A percentile compares a stretch with the other conserved stretches of the same genome.
Evolutionary conservation across 176 grass and related monocot genomes (phyloP).

Genomic region (Avena insularis): DNA sequence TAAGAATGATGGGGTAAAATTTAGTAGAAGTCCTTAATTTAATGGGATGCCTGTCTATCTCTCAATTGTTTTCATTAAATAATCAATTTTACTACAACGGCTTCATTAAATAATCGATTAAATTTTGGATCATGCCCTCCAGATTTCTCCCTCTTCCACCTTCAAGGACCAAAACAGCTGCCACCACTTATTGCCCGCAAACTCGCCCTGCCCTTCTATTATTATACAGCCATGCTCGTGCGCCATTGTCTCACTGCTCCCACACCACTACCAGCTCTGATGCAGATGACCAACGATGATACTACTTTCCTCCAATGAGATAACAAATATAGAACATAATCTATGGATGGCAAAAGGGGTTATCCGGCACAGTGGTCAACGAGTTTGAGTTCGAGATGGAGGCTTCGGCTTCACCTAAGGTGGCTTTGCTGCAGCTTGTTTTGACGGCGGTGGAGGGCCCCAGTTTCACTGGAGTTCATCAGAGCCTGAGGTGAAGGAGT

Average conservation of each 20-base stretch:
- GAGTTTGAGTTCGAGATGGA: not conserved
- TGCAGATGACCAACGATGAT: not conserved
- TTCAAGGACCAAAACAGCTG: not conserved
- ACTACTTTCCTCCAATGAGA: not conserved
- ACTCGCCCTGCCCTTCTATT: not conserved
- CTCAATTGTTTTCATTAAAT: not conserved
- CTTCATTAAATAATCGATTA: not conserved
- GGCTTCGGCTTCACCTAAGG: not conserved
- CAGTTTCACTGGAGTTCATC: not conserved
- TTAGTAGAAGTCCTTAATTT: not conserved
- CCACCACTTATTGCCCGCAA: not conserved
- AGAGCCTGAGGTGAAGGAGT: not conserved
- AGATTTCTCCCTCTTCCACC: not conserved
- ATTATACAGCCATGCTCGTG: not conserved
- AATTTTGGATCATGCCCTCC: not conserved
- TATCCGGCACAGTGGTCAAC: not conserved
- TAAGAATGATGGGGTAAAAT: not conserved
- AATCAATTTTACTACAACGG: not conserved
- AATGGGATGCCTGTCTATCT: not conserved
- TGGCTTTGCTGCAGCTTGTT: not conserved
- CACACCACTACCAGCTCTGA: not conserved
- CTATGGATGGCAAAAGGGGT: not conserved
- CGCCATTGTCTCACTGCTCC: not conserved
- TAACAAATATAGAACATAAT: not conserved
- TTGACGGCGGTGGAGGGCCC: not conserved